phyloP scores from a whole-genome alignment of 73 alveolate species.

The Durusdinium trenchii region DNA sequence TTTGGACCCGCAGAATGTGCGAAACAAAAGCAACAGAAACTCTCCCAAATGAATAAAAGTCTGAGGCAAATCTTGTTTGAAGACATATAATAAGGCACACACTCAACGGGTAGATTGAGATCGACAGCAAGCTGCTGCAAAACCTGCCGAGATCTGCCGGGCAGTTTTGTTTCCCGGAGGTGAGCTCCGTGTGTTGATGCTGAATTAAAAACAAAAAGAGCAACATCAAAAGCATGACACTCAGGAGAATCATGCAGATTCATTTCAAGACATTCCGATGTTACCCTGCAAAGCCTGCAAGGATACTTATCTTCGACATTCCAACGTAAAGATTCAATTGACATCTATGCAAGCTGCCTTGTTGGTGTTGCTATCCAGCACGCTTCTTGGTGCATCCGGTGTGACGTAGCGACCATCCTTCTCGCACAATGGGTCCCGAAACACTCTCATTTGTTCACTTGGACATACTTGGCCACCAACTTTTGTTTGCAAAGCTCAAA shows the following conservation, averaged over 20 bases:
- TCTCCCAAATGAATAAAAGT: no score
- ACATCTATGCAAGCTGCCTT: background rate
- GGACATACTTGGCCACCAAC: no score
- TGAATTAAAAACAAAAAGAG: background rate
- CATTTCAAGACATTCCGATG: background rate
- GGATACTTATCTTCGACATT: no score
- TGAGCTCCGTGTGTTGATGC: background rate
- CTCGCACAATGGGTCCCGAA: no score
- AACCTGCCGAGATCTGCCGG: background rate
- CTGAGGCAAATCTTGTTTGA: no score
- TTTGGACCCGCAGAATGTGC: no score
- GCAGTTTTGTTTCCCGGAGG: background rate
- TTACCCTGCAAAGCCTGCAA: no score
- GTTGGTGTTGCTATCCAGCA: slow-evolving; percentile 88
- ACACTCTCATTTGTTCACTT: no score
- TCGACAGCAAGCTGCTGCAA: slow-evolving; percentile 64
- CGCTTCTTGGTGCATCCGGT: slow-evolving; percentile 77
- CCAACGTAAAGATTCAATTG: no score
- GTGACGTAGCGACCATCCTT: slow-evolving; percentile 77
- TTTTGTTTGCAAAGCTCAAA: no score
- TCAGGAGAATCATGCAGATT: background rate
- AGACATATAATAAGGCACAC: background rate
- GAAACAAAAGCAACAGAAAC: no score
- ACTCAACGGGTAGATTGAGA: slow-evolving; percentile 65
- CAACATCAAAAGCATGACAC: background rate